Base-by-base conservation (phyloP, 2,329 filamentous ascomycete genomes). In the Didymella keratinophila region DNA sequence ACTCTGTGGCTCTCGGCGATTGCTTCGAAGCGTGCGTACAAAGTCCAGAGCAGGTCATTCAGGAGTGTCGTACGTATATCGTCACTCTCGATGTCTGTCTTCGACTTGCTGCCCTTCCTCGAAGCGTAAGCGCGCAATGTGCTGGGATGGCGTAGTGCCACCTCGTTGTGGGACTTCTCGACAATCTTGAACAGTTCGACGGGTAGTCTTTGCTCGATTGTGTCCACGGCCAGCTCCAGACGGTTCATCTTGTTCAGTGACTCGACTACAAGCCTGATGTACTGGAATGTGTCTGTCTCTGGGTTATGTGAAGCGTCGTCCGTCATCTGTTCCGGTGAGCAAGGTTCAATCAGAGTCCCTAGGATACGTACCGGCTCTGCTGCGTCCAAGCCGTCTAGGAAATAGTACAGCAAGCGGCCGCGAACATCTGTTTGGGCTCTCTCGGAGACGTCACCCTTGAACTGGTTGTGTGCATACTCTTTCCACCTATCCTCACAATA, bases 401-500 rank as follows among this genome's bases (percentile, higher is more conserved):
- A 88, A 27, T 78, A 75, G 69, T 85, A 85, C 43, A 89, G 76
- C 10, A 82, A 78, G 37, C 83, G 79, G 36, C 86, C 84, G 73
- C 84, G 82, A 8, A 69, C 66, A 49, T 75, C 74, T 8, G 72
- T 63, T 41, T 72, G 67, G 4, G 73, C 64, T 3, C 73, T 70
- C 47, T 76, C 71, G 1, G 73, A 69, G 23, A 71, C 50, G 16
- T 71, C 73, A 10, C 72, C 68, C 42, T 78, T 79, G 46, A 86
- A 83, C 63, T 91, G 88, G 36, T 84, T 85, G 67, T 89, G 89
- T 36, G 89, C 84, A 59, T 96, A 86, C 58, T 85, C 86, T 77
- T 96, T 96, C 95, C 95, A 99, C 66, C 95, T 85, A 74, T 97
- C 92, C 73, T 97, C 93, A 73, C 94, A 98, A 74, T 99, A 99